phyloP scores from a whole-genome alignment of 148 eudicot species.

The Arctostaphylos glauca region DNA sequence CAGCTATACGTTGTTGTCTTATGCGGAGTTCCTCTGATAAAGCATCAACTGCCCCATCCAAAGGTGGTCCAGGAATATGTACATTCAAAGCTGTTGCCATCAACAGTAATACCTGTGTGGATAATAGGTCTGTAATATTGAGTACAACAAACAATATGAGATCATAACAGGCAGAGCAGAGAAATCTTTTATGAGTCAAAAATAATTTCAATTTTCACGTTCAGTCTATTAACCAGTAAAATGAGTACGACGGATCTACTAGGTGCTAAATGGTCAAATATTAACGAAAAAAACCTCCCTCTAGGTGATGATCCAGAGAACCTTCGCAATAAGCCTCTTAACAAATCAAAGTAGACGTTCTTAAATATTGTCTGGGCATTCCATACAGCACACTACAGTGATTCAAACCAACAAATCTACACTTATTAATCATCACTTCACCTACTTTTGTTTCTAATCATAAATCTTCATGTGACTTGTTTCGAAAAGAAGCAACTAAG shows the following conservation, averaged over 20 bases:
- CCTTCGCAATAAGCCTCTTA: not conserved
- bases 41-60: conserved; percentile 39
- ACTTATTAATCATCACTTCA: not conserved
- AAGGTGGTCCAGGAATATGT: conserved; percentile 37
- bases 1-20: conserved; percentile 85
- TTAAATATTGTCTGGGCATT: not conserved
- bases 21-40: conserved; percentile 55
- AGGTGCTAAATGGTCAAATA: not conserved
- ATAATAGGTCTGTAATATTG: not conserved
- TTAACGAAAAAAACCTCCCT: not conserved
- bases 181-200: not conserved
- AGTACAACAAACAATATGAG: not conserved
- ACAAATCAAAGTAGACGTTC: not conserved
- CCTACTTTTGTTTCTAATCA: not conserved
- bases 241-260: not conserved
- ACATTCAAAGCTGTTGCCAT: conserved; percentile 88
- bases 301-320: not conserved
- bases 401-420: not conserved
- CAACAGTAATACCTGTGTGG: conserved; percentile 69
- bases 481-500: not conserved
- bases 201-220: not conserved
- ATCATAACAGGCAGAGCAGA: not conserved
- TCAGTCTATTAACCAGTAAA: not conserved
- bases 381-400: not conserved
- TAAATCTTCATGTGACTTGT: not conserved